These are phyloP conservation scores for Hericium coralloides DNA, from an alignment of 768 basidiomycete genomes.

Conservation along the genomic window DNA sequence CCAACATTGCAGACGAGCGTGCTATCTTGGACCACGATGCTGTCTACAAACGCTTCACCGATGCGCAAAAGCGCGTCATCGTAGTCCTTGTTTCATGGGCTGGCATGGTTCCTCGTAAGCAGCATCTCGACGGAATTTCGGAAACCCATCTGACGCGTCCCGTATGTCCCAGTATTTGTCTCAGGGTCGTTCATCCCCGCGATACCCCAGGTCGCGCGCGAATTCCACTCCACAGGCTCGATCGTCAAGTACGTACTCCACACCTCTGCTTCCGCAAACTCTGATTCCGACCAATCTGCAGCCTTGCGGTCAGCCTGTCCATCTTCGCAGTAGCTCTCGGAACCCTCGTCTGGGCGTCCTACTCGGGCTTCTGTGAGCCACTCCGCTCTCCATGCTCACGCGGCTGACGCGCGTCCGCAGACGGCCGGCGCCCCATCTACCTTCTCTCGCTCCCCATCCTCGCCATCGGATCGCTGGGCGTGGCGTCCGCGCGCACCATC, in stretches of 20 bases:
- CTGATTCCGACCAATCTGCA: background rate
- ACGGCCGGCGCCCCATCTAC: slow-evolving; percentile 58
- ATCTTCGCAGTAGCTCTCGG: slow-evolving; percentile 3
- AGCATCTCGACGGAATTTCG: background rate
- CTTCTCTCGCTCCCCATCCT: slow-evolving; percentile 51
- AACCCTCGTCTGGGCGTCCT: slow-evolving; percentile 8
- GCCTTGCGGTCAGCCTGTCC: slow-evolving; percentile 6
- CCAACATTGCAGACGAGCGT: background rate
- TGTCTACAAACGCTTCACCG: background rate
- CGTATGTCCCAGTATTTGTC: slow-evolving; percentile 44
- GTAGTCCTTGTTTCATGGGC: background rate
- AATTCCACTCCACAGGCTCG: slow-evolving; percentile 47
- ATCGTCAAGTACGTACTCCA: slow-evolving; percentile 40
- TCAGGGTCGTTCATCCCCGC: slow-evolving; percentile 64
- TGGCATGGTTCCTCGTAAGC: background rate
- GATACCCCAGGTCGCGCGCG: slow-evolving; percentile 63
- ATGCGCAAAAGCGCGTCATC: background rate
- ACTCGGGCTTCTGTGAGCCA: slow-evolving; percentile 1
- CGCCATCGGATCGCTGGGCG: slow-evolving; percentile 50
- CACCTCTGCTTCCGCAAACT: too few species aligned
- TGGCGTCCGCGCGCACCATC: slow-evolving; percentile 36
- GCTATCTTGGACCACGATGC: background rate
- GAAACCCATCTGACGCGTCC: too few species aligned
- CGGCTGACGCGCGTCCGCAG: slow-evolving; percentile 22
- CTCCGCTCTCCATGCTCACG: background rate